Evolutionary conservation across 2,329 filamentous ascomycete genomes (phyloP), one percentile per base, ranked within the genome.

Genomic region (Calonectria naviculata): DNA sequence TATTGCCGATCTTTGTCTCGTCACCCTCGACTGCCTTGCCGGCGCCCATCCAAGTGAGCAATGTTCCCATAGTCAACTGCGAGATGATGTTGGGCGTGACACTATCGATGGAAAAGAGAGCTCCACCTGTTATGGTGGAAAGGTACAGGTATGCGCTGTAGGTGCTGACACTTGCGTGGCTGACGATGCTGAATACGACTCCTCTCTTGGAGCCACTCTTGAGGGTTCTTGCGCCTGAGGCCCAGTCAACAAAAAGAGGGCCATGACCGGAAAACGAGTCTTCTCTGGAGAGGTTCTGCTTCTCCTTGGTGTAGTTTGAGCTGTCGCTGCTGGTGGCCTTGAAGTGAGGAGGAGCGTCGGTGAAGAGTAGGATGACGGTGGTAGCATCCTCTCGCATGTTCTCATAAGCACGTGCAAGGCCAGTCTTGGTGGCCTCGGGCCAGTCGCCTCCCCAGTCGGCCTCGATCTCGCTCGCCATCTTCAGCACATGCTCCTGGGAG

Each of bases 391-490:
- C 73, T 31, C 87, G 83, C 86, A 89, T 88, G 31, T 85, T 74
- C 46, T 82, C 72, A 74, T 89, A 83, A 1, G 86, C 86, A 10
- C 78, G 78, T 1, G 87, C 87, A 5, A 89, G 82, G 0, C 83
- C 87, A 0, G 86, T 87, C 80, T 89, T 88, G 9, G 82, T 78
- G 3, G 87, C 87, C 74, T 89, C 87, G 6, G 86, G 84, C 76
- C 80, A 84, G 76, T 88, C 86, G 9, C 80, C 80, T 1, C 85
- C 86, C 1, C 80, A 78, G 4, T 68, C 63, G 1, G 83, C 72
- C 0, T 47, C 31, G 4, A 89, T 81, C 0, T 56, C 63, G 58
- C 76, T 71, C 21, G 81, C 82, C 71, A 85, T 84, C 4, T 67
- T 36, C 8, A 87, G 73, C 0, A 87, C 78, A 15, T 78, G 49